Evolutionary conservation across 495 filamentous ascomycete species (phyloP), one percentile per base, ranked within the genome.

Genomic region (Lasiosphaeris hirsuta): DNA sequence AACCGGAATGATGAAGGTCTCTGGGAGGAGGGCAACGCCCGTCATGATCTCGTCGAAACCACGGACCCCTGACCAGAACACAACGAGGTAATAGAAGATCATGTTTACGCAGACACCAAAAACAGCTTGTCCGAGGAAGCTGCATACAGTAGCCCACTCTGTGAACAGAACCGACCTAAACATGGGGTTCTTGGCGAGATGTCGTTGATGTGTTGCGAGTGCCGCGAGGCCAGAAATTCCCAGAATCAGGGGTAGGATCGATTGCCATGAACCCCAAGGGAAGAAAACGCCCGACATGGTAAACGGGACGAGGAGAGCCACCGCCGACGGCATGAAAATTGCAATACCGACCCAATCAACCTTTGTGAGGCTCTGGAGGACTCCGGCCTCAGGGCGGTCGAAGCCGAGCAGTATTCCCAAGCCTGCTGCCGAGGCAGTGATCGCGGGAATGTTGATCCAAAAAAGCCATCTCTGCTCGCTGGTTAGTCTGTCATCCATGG

Each of bases 51-150:
- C 74, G 7, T 75, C 70, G 57, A 82, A 77, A 33, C 75, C 78
- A 59, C 86, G 83, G 34, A 87, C 80, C 7, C 81, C 83, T 61
- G 86, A 78, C 58, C 84, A 88, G 69, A 87, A 92, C 1, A 92
- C 69, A 0, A 86, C 79, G 23, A 88, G 66, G 49, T 86, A 89
- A 60, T 90, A 89, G 2, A 92, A 68, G 0, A 85, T 67, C 67
- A 66, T 61, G 58, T 61, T 63, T 10, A 66, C 17, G 36, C 58
- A 59, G n/a, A 63, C 18, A 4, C 63, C 85, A 65, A 80, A 86
- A 63, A 78, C 74, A 56, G 73, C 72, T 3, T 76, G 80, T 4
- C 67, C 78, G 10, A 81, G 19, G 47, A 75, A 70, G 43, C 62
- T 64, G 41, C 60, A 66, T 2, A 62, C 35, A 7, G 73, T 64